Evolutionary conservation across 2,329 filamentous ascomycete species (phyloP), one percentile per base, ranked within the genome.

Genomic region (Colletotrichum camelliae): DNA sequence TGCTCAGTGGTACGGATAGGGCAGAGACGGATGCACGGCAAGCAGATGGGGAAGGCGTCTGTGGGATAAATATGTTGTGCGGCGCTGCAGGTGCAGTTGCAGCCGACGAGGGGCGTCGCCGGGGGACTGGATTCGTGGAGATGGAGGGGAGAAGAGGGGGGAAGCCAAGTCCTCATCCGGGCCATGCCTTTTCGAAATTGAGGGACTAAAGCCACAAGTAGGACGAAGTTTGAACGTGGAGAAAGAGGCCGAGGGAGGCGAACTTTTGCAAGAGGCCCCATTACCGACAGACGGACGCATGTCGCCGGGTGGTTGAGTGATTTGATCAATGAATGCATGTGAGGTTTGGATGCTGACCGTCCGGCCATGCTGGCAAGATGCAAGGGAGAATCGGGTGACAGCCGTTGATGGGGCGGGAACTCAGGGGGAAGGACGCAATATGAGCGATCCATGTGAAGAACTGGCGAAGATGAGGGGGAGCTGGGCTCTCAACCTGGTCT

Each of bases 1-100:
- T 39, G 43, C 15, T 64, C 37, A 62, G 61, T 57, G 12, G 62
- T 67, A 75, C 69, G 69, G 57, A 68, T 48, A 68, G 69, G 73
- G 73, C 67, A 66, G 72, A 74, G 35, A 27, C 73, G 58, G 73
- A 75, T 73, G 64, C 70, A 61, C 73, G 73, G 73, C 70, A 75
- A 58, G 57, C 65, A 27, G 21, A 68, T 43, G 64, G 73, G 57
- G 64, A 65, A 73, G 62, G 43, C 69, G 62, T 29, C 39, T 64
- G 73, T 64, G 43, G 69, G 69, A 72, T 48, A 21, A 52, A 35
- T 27, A 72, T 72, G 73, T 75, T 68, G 70, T 73, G 65, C 73
- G 70, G 57, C 43, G 73, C 69, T 75, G 73, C 70, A 67, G 55
- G 64, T 73, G 70, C 57, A 60, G 57, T 75, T 75, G 70, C 73